phyloP scores from a whole-genome alignment of 805 yeast genomes.

The Teunomyces kruisii region DNA sequence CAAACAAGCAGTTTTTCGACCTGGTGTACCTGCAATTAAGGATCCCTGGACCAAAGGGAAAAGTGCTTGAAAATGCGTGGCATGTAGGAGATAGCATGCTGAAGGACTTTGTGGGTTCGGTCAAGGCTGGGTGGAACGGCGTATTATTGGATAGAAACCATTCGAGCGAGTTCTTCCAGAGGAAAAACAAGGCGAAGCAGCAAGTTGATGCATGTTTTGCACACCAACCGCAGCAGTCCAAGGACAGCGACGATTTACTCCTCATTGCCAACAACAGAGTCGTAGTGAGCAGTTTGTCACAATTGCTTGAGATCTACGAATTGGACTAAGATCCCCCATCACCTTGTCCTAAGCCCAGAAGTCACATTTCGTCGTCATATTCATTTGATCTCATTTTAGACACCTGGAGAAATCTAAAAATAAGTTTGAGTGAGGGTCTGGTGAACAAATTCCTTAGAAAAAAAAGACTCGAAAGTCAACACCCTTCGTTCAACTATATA shows the following conservation, averaged over 20 bases:
- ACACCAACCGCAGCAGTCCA: constrained; percentile 2
- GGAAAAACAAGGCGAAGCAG: constrained; percentile 1
- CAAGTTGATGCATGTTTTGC: constrained; percentile 10
- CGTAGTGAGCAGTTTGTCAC: constrained; percentile 20
- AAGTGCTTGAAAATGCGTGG: constrained; percentile 42
- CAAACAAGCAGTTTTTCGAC: constrained; percentile 49
- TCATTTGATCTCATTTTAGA: too few relatives aligned
- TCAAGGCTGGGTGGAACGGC: constrained; percentile 61
- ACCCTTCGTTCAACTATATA: too few relatives aligned
- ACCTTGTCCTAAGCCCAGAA: too few relatives aligned
- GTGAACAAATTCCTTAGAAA: too few relatives aligned
- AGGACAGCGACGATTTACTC: constrained; percentile 15
- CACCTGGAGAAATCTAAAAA: too few relatives aligned
- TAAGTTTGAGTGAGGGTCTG: too few relatives aligned
- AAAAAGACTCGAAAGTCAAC: too few relatives aligned
- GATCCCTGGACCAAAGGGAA: constrained; percentile 8
- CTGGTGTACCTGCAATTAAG: constrained; percentile 16
- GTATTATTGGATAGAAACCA: constrained; percentile 50
- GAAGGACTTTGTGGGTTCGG: constrained; percentile 55
- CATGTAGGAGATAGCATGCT: constrained; percentile 66
- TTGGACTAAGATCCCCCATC: not conserved
- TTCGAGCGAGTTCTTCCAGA: constrained; percentile 15
- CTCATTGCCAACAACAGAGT: constrained; percentile 37
- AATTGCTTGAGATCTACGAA: constrained; percentile 11
- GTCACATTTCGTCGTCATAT: too few relatives aligned